phyloP scores from a whole-genome alignment of 495 filamentous ascomycete genomes.

The Hypomontagnella monticulosa region DNA sequence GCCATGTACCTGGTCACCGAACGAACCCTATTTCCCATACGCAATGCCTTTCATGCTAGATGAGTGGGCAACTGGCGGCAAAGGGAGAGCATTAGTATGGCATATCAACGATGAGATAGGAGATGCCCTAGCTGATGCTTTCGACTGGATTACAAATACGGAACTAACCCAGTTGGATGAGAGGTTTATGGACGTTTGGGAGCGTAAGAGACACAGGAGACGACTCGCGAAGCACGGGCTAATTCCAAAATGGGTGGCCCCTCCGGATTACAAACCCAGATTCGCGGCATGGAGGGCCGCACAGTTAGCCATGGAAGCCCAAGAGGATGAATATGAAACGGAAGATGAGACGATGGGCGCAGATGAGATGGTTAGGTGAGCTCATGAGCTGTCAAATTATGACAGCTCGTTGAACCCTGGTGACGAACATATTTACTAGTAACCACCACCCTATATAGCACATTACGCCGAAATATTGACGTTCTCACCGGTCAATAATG shows the following conservation, averaged over 20 bases:
- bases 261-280: conserved; percentile 46
- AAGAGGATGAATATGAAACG: conserved; percentile 41
- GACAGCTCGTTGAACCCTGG: neutral
- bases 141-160: conserved; percentile 51
- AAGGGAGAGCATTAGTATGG: conserved; percentile 45
- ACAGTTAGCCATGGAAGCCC: conserved; percentile 45
- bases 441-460: neutral
- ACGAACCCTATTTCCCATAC: conserved; percentile 63
- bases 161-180: conserved; percentile 52
- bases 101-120: conserved; percentile 47
- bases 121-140: conserved; percentile 54
- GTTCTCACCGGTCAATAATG: neutral
- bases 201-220: conserved; percentile 51
- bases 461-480: neutral
- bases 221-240: conserved; percentile 54
- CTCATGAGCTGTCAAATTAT: neutral
- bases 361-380: conserved; percentile 46
- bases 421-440: neutral
- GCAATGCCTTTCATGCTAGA: conserved; percentile 66
- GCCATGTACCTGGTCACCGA: conserved; percentile 57
- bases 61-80: conserved; percentile 61
- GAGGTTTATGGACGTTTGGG: conserved; percentile 44
- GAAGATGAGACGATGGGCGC: conserved; percentile 50
- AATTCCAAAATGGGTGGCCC: conserved; percentile 41
- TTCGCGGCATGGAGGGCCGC: conserved; percentile 48